Percentiles rank a stretch among this genome's conserved stretches.
Conservation (phyloP, 2,329 filamentous ascomycete genomes). For the Alternaria atra region DNA sequence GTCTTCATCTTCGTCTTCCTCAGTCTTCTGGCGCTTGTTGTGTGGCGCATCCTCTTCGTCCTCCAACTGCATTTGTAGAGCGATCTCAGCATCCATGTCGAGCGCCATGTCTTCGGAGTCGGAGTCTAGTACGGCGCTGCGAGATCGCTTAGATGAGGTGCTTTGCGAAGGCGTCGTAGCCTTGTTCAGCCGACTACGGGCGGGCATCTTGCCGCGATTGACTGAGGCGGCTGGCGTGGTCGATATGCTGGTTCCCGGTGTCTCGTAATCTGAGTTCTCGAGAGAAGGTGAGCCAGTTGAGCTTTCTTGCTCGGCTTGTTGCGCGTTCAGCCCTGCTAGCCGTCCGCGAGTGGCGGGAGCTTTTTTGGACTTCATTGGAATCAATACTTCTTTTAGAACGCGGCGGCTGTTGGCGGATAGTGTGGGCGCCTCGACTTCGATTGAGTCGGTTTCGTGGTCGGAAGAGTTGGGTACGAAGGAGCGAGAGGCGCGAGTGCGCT, state of each 20-base stretch:
- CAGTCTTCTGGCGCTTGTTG: conserved; percentile 50
- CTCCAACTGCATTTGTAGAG: conserved; percentile 65
- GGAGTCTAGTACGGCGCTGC: conserved; percentile 31
- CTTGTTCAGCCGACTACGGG: conserved; percentile 31
- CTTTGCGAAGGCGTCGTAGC: conserved; percentile 22
- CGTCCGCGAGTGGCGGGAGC: conserved; percentile 20
- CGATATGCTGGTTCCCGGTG: conserved; percentile 68
- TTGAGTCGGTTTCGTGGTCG: conserved; percentile 36
- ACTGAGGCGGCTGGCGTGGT: conserved; percentile 62
- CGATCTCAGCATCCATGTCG: conserved; percentile 63
- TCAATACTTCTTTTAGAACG: conserved; percentile 46
- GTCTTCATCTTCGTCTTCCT: conserved; percentile 42
- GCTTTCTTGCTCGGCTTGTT: conserved; percentile 30
- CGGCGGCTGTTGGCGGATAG: conserved; percentile 24
- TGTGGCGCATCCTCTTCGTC: conserved; percentile 57
- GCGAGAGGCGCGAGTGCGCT: conserved; percentile 35
- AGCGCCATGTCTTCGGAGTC: conserved; percentile 44
- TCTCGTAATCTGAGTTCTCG: conserved; percentile 63
- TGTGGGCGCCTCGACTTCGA: conserved; percentile 20
- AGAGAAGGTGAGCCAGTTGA: conserved; percentile 44
- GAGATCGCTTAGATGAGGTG: conserved; percentile 37
- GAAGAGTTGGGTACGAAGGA: conserved; percentile 45
- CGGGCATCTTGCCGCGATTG: conserved; percentile 31
- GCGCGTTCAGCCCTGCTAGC: conserved; percentile 17
- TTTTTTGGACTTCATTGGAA: conserved; percentile 36